Evolutionary conservation across 352 stramenopile species (phyloP).

Genomic region (Globisporangium echinulatum): DNA sequence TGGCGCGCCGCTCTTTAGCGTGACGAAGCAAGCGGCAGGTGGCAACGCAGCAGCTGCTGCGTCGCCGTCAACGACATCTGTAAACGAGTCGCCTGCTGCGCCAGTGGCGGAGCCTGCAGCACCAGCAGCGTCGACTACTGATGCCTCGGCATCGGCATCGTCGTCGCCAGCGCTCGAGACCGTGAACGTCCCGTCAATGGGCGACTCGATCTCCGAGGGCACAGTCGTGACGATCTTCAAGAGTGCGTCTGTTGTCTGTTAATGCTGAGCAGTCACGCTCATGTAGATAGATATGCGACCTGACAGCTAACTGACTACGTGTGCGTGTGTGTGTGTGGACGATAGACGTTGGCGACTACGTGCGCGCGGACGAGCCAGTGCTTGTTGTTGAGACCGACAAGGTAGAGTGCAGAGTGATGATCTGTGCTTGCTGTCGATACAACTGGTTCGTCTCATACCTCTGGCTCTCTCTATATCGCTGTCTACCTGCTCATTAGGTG

Average conservation of each 20-base stretch:
- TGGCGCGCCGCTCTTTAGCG: slow-evolving; percentile 86
- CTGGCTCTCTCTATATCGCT: not conserved
- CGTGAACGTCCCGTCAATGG: slow-evolving; percentile 86
- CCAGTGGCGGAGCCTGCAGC: slow-evolving; percentile 7
- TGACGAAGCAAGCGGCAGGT: slow-evolving; percentile 32
- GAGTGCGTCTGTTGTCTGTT: slow-evolving; percentile 25
- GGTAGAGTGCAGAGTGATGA: slow-evolving; percentile 30
- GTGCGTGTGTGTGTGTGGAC: slow-evolving; percentile 1
- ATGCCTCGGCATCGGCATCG: slow-evolving; percentile 12
- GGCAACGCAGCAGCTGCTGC: slow-evolving; percentile 15
- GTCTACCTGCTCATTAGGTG: slow-evolving; percentile 25
- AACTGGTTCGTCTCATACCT: not conserved
- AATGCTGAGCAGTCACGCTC: too few relatives aligned
- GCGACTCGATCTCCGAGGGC: slow-evolving; percentile 97
- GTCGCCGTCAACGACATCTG: slow-evolving; percentile 5
- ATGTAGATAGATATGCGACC: too few relatives aligned
- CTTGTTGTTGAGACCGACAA: slow-evolving; percentile 99
- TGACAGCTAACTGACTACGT: not conserved
- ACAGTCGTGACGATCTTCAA: slow-evolving; percentile 92
- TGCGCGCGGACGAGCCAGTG: slow-evolving; percentile 94
- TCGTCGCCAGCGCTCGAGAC: slow-evolving; percentile 46
- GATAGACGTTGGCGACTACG: slow-evolving; percentile 91
- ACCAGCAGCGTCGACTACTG: slow-evolving; percentile 11
- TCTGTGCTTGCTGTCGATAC: not conserved
- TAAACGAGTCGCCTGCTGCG: slow-evolving; percentile 10